Base-by-base conservation (phyloP, 2,329 filamentous ascomycete genomes). In the Verticillium tricorpus region DNA sequence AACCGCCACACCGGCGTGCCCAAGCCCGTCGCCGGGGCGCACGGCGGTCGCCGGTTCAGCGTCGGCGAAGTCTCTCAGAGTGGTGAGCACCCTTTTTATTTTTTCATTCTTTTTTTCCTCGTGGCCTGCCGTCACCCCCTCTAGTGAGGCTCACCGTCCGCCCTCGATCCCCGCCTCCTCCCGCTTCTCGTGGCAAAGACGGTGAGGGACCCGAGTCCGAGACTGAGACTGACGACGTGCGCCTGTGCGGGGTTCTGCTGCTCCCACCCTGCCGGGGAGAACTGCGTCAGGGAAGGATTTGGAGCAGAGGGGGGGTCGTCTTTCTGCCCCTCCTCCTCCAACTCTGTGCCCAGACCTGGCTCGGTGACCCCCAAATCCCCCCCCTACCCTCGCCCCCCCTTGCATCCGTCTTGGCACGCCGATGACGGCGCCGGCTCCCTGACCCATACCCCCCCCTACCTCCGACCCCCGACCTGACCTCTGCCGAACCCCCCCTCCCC, bases 1-100 rank as follows among this genome's bases (percentile, higher is more conserved):
- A 88, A 89, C 76, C 81, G 85, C 70, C 84, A 87, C 71, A 87
- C 86, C 59, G 86, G 86, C 68, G 81, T 82, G 50, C 86, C 86
- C 63, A 82, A 85, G 70, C 77, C 79, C 50, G 72, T 76, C 40
- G 70, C 74, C 54, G 17, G 35, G 4, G 15, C 39, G 28, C 15
- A 25, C 14, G 37, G 37, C 37, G 15, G 12, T n/a, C 79, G 85
- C 65, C 82, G 85, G 67, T 88, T 87, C 70, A 88, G 84, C 68
- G 78, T 82, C 57, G 80, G 79, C 64, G 85, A 88, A 68, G 80
- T 84, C n/a, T 81, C 79, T 64, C 68, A 73, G 39, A 86, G 80
- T 70, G 85, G 85, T 87, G 75, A 69, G 81, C 72, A 4, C 19
- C n/a, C 25, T 12, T n/a, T n/a, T 50, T 4, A n/a, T 15, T 40